A percentile compares a stretch with the other conserved stretches of the same genome.
Evolutionary conservation across 129 eudicot genomes (phyloP).

Genomic region (Gnaphalium uliginosum): DNA sequence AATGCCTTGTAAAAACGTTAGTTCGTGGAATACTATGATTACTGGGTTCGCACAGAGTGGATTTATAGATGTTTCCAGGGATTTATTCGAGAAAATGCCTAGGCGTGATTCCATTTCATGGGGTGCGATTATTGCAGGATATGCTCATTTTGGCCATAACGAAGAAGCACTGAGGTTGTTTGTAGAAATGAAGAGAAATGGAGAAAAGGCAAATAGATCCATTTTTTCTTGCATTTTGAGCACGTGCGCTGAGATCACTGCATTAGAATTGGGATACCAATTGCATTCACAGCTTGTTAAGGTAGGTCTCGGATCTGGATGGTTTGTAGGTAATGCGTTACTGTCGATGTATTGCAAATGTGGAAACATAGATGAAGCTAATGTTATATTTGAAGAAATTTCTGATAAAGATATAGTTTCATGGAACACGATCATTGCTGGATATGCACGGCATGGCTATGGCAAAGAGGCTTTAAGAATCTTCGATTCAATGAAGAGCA

Average conservation of each 20-base stretch:
- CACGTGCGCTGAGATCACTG: constrained; percentile 69
- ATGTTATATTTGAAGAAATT: constrained; percentile 25
- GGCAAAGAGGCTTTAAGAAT: constrained; percentile 54
- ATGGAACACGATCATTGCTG: constrained; percentile 48
- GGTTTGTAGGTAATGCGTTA: constrained; percentile 41
- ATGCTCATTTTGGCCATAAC: constrained; percentile 59
- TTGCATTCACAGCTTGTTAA: constrained; percentile 55
- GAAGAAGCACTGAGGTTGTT: constrained; percentile 60
- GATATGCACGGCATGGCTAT: constrained; percentile 81
- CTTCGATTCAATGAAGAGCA: constrained; percentile 55
- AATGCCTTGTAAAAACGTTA: constrained; percentile 19
- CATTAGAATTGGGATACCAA: constrained; percentile 68
- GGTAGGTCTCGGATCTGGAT: constrained; percentile 49
- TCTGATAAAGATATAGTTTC: constrained; percentile 44
- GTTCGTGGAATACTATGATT: constrained; percentile 22
- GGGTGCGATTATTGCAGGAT: constrained; percentile 75
- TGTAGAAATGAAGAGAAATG: constrained; percentile 55
- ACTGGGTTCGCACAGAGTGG: constrained; percentile 29
- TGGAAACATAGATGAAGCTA: constrained; percentile 26
- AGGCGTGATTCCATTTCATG: constrained; percentile 66
- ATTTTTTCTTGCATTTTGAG: constrained; percentile 62
- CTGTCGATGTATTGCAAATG: constrained; percentile 59
- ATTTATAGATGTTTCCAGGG: constrained; percentile 45
- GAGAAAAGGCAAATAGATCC: constrained; percentile 53
- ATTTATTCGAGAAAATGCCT: constrained; percentile 58